A percentile compares a stretch with the other conserved stretches of the same genome.
These are phyloP conservation scores for Meyerozyma elateridarum DNA, from an alignment of 1,139 yeast species.

Conservation along the genomic window DNA sequence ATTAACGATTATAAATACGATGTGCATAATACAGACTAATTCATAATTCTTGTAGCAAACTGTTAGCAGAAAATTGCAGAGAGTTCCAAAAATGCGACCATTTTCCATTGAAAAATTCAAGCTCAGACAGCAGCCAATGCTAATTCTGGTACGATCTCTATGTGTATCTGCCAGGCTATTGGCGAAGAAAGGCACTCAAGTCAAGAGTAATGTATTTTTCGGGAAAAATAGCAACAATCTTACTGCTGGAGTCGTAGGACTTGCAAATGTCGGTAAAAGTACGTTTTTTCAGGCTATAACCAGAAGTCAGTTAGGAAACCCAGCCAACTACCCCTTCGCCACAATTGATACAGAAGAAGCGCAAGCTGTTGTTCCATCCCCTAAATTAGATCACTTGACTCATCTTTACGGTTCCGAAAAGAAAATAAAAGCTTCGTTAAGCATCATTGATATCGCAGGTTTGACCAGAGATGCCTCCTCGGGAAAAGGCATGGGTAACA, in stretches of 20 bases:
- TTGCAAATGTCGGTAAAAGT: slow-evolving; percentile 76
- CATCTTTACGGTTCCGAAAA: slow-evolving; percentile 47
- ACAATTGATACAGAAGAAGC: slow-evolving; percentile 75
- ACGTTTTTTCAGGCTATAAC: slow-evolving; percentile 69
- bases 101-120: neutral
- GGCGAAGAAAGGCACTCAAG: slow-evolving; percentile 1
- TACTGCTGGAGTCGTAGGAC: slow-evolving; percentile 59
- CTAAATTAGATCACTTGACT: slow-evolving; percentile 40
- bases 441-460: slow-evolving; percentile 72
- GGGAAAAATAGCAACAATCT: slow-evolving; percentile 57
- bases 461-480: slow-evolving; percentile 66
- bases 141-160: neutral
- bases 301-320: slow-evolving; percentile 61
- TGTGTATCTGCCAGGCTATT: neutral
- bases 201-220: slow-evolving; percentile 13
- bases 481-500: slow-evolving; percentile 77
- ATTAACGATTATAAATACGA: no score
- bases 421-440: slow-evolving; percentile 51
- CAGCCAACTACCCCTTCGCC: slow-evolving; percentile 79
- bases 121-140: no score
- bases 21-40: no score
- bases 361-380: slow-evolving; percentile 51
- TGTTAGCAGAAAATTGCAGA: no score
- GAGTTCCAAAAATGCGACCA: no score
- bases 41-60: no score